Base-by-base conservation (phyloP, 371 early-diverging fungal genomes). In the Syncephalastrum racemosum region DNA sequence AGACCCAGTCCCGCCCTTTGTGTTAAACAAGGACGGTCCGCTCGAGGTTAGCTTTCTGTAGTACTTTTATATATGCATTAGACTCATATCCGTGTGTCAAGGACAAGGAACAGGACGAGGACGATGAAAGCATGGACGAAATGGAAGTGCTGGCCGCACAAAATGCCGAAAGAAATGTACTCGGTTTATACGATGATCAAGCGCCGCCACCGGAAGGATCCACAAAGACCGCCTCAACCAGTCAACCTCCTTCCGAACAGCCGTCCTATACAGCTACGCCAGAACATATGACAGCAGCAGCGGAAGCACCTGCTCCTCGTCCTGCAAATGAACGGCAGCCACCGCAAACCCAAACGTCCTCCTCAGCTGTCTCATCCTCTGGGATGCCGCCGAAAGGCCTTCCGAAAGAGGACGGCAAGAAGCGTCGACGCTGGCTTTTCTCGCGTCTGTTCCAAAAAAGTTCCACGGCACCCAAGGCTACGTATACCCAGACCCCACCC, bases 71-170 rank as follows among this genome's bases (percentile, higher is more conserved):
- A 8, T 8, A 3, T 0, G 12, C 36, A 8, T 5, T 12, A 31
- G 36, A 10, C 36, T 31, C 10, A 31, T n/a, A n/a, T 0, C 36
- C 10, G 10, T 31, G 10, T 8, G 5, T 31, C 40, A 25, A 51
- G 6, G 25, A 41, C 15, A 43, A 44, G 6, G 51, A 51, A 12
- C 36, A 58, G 2, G 58, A 58, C 10, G 58, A 58, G 2, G 58
- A 58, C 15, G 52, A 45, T 8, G 58, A 58, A 0, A 18, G 44
- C 6, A 20, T 50, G 43, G 46, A 49, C 43, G 51, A 51, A 45
- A 50, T 51, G 51, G 58, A 58, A 45, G 6, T 51, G 15, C 20
- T 58, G 7, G 58, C 58, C 12, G 19, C 40, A 7, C 20, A 44
- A 27, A 58, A 58, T 36, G 58, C 58, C 12, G 22, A 40, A 51